These are phyloP conservation scores for Pleurotus tuoliensis DNA, from an alignment of 768 basidiomycete species.

Conservation along the genomic window DNA sequence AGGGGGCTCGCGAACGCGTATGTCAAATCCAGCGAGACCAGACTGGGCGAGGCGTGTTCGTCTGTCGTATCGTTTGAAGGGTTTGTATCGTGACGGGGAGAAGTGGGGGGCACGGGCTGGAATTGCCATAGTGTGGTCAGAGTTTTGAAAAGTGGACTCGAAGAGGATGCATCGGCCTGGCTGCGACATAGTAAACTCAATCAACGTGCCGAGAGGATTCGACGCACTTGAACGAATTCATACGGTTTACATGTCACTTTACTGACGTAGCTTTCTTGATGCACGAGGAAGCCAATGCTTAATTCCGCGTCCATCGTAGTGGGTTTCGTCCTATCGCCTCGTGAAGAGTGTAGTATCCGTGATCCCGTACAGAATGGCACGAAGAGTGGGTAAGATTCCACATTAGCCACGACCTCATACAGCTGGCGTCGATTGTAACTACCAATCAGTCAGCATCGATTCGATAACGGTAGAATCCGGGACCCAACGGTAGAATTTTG, in stretches of 20 bases:
- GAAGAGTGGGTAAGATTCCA: constrained; percentile 81
- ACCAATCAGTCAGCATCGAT: constrained; percentile 6
- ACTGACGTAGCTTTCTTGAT: constrained; percentile 86
- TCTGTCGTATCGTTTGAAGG: neutral
- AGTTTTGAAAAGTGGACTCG: constrained; percentile 70
- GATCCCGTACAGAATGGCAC: constrained; percentile 86
- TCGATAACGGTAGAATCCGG: neutral
- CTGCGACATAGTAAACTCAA: constrained; percentile 8
- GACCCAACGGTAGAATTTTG: constrained; percentile 82
- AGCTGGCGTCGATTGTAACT: constrained; percentile 80
- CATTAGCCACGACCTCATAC: constrained; percentile 84
- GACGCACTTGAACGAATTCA: constrained; percentile 73
- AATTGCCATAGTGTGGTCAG: constrained; percentile 75
- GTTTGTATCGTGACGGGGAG: constrained; percentile 29
- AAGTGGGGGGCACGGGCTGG: constrained; percentile 46
- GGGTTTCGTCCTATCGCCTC: constrained; percentile 17
- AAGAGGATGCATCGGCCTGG: constrained; percentile 69
- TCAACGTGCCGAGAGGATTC: constrained; percentile 1
- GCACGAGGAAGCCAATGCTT: constrained; percentile 82
- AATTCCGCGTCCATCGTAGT: constrained; percentile 77
- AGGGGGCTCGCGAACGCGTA: constrained; percentile 88
- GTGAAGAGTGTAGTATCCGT: constrained; percentile 46
- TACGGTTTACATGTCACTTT: constrained; percentile 76
- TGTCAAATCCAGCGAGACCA: constrained; percentile 79
- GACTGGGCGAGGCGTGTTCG: constrained; percentile 45